Conservation (phyloP, 2,329 filamentous ascomycete species). For the Byssoonygena ceratinophila region DNA sequence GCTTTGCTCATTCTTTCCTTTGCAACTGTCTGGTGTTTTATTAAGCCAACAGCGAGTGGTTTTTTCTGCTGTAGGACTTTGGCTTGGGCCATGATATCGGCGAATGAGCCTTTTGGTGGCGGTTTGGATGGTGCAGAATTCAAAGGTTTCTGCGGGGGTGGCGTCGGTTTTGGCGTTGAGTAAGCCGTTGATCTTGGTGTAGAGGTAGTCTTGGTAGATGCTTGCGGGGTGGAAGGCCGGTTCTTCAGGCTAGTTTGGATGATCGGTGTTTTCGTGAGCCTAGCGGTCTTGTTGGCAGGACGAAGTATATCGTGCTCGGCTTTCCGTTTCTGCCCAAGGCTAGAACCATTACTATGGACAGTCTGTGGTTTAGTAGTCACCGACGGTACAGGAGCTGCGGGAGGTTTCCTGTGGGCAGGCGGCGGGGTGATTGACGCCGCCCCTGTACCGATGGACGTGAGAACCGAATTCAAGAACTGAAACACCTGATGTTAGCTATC, state of each 20-base stretch:
- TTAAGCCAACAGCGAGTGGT: slow-evolving; percentile 39
- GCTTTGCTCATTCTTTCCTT: slow-evolving; percentile 48
- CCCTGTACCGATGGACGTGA: slow-evolving; percentile 41
- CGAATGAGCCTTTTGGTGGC: slow-evolving; percentile 49
- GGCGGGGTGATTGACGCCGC: slow-evolving; percentile 20
- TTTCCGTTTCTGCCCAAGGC: slow-evolving; percentile 29
- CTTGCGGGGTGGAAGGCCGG: slow-evolving; percentile 19
- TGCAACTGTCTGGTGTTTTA: slow-evolving; percentile 46
- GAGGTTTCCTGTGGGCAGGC: slow-evolving; percentile 11
- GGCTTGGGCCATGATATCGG: slow-evolving; percentile 49
- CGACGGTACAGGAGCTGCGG: slow-evolving; percentile 6
- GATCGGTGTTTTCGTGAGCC: slow-evolving; percentile 18
- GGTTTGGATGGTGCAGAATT: slow-evolving; percentile 29
- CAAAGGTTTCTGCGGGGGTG: slow-evolving; percentile 17
- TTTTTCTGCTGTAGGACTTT: slow-evolving; percentile 44
- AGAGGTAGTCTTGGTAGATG: slow-evolving; percentile 13
- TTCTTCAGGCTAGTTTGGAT: slow-evolving; percentile 16
- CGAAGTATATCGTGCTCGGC: slow-evolving; percentile 33
- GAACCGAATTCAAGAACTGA: slow-evolving; percentile 43
- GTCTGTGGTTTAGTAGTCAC: slow-evolving; percentile 1
- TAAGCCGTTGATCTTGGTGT: slow-evolving; percentile 14
- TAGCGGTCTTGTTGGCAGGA: slow-evolving; percentile 22
- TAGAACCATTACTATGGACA: slow-evolving; percentile 13
- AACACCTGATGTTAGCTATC: not conserved
- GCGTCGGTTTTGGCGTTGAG: slow-evolving; percentile 14